Conservation (phyloP, 345 rosid genomes). For the Populus simonii region DNA sequence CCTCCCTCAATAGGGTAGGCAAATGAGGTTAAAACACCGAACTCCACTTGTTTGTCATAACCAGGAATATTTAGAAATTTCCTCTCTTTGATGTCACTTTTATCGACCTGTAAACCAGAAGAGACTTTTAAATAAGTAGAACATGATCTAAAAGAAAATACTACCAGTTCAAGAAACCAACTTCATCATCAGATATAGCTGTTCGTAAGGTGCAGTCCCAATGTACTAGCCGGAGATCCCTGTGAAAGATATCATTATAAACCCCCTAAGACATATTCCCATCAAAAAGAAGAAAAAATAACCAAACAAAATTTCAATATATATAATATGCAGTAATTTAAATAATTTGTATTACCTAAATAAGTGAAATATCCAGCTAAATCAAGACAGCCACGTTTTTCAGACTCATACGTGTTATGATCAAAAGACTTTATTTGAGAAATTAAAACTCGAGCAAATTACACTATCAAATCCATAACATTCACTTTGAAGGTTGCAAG, state of each 20-base stretch:
- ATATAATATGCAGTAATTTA: too few relatives aligned
- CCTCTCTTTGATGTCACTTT: slow-evolving; percentile 71
- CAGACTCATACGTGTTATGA: too few relatives aligned
- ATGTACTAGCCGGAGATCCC: slow-evolving; percentile 78
- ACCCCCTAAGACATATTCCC: not conserved
- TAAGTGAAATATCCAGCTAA: too few relatives aligned
- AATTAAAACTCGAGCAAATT: too few relatives aligned
- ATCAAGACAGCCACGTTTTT: too few relatives aligned
- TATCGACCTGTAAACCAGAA: slow-evolving; percentile 62
- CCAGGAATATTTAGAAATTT: slow-evolving; percentile 68
- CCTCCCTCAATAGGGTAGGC: slow-evolving; percentile 82
- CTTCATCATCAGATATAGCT: slow-evolving; percentile 91
- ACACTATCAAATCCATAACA: too few relatives aligned
- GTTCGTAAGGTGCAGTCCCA: slow-evolving; percentile 87
- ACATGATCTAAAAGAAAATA: slow-evolving; percentile 9
- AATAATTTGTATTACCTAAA: too few relatives aligned
- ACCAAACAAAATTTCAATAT: too few relatives aligned
- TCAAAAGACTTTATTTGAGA: too few relatives aligned
- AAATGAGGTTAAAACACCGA: slow-evolving; percentile 87
- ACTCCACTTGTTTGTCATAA: slow-evolving; percentile 79
- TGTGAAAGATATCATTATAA: slow-evolving; percentile 29
- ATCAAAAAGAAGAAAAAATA: not conserved
- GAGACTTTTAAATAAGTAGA: slow-evolving; percentile 16
- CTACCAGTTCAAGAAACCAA: slow-evolving; percentile 26
- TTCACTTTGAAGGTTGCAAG: too few relatives aligned